phyloP scores from a whole-genome alignment of 495 filamentous ascomycete species.

The Cairneyella variabilis region DNA sequence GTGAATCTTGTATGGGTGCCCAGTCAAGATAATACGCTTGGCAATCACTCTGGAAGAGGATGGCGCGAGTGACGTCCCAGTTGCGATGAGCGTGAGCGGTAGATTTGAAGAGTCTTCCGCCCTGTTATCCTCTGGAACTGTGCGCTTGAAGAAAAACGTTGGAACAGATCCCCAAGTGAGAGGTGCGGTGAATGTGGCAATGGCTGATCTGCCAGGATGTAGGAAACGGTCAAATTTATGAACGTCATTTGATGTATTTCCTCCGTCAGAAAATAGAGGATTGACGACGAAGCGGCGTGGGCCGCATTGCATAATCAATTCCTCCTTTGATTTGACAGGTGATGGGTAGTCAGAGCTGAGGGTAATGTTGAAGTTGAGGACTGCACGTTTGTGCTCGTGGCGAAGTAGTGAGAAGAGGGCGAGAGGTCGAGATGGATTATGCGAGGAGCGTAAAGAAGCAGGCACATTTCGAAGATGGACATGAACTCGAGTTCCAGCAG shows the following conservation, averaged over 20 bases:
- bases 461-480: slow-evolving; percentile 76
- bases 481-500: slow-evolving; percentile 74
- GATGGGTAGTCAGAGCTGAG: slow-evolving; percentile 65
- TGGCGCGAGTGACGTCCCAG: slow-evolving; percentile 78
- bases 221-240: slow-evolving; percentile 95
- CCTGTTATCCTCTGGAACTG: slow-evolving; percentile 32
- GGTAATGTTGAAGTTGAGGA: slow-evolving; percentile 80
- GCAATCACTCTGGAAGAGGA: slow-evolving; percentile 79
- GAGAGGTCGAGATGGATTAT: slow-evolving; percentile 55
- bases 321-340: slow-evolving; percentile 84
- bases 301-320: slow-evolving; percentile 84
- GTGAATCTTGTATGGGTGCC: slow-evolving; percentile 98
- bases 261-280: slow-evolving; percentile 79
- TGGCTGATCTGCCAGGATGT: slow-evolving; percentile 84
- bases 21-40: slow-evolving; percentile 90
- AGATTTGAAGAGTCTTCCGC: slow-evolving; percentile 26
- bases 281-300: slow-evolving; percentile 82
- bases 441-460: slow-evolving; percentile 46
- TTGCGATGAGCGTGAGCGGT: slow-evolving; percentile 68
- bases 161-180: slow-evolving; percentile 91
- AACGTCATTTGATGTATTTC: slow-evolving; percentile 87
- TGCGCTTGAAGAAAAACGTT: slow-evolving; percentile 74
- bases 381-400: slow-evolving; percentile 91
- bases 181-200: slow-evolving; percentile 86
- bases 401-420: slow-evolving; percentile 79